phyloP scores from a whole-genome alignment of 129 eudicot species.

The Cynara cardunculus region DNA sequence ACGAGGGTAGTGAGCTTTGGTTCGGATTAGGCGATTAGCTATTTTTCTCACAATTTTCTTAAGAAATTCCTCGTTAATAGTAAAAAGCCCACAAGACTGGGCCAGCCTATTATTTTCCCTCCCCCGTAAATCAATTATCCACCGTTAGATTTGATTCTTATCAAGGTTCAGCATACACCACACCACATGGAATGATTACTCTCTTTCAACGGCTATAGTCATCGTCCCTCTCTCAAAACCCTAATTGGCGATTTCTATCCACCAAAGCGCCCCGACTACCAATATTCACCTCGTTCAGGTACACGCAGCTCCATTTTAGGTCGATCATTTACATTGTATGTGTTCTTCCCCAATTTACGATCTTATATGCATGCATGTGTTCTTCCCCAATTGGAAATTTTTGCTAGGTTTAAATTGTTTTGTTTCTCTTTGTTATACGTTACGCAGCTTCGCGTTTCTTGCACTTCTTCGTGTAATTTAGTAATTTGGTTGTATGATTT shows the following conservation, averaged over 20 bases:
- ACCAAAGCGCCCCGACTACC: neutral
- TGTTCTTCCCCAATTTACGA: neutral
- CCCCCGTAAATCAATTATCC: neutral
- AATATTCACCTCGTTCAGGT: conserved; percentile 19
- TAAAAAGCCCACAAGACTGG: neutral
- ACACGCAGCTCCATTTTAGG: neutral
- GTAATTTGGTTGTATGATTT: neutral
- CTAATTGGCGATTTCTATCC: conserved; percentile 1
- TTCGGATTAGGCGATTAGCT: too few species aligned
- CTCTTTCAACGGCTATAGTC: conserved; percentile 13
- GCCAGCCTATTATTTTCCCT: neutral
- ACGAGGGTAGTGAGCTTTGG: too few species aligned
- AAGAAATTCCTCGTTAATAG: neutral
- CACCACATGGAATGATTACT: neutral
- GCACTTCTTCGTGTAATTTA: neutral
- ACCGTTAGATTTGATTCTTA: conserved; percentile 2
- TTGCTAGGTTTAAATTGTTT: neutral
- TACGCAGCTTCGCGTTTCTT: neutral
- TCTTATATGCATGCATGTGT: neutral
- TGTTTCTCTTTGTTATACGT: neutral
- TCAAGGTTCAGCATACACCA: neutral
- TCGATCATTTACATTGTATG: neutral
- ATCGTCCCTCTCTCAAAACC: conserved; percentile 11
- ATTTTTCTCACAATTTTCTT: too few species aligned
- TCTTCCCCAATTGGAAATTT: neutral